Base-by-base conservation (phyloP, 345 rosid species). In the Linum trigynum region DNA sequence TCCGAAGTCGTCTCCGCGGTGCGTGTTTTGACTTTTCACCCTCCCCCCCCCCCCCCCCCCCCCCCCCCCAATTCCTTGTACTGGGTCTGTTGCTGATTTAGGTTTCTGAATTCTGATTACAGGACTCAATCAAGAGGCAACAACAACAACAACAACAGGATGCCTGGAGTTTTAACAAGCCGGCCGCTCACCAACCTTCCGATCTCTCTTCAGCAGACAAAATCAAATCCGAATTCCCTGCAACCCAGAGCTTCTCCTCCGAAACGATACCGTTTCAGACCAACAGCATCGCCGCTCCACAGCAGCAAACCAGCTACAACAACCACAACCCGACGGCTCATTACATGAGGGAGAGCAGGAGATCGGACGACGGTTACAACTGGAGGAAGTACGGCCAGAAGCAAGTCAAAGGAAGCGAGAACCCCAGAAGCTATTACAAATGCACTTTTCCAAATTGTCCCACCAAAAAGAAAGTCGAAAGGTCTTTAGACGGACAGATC, bases 1-100 rank as follows among this genome's bases (percentile, higher is more conserved):
- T 85, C 81, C 53, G 53, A 48, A 10, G 9, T 48, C 14, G 14
- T 48, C 9, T 8, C 53, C 7, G 14, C 53, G 53, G 53, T 48
- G 53, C 14, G 9, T 48, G 14, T 48, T 48, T 48, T 15, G 2
- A 1, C 11, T 3, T 10, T 48, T 9, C 14, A 10, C 1, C 15
- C 15, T 48, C 45, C 7, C 45, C 7, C 7, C 10, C 12, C 1
- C 9, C 12, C 12, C 9, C 3, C 3, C 7, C 0, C 12, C 7
- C 12, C 3, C 11, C 12, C 14, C 11, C 53, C 53, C 2, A 48
- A 9, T 48, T 48, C 9, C 45, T 4, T 41, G 32, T 23, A 23
- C 32, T 23, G 32, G 32, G 32, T 1, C 32, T 23, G 32, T 41
- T 41, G 9, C 53, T 48, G 15, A 48, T 3, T 48, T 48, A 48